Evolutionary conservation across 305 asterid genomes (phyloP).

Genomic region (Fraxinus xanthoxyloides): DNA sequence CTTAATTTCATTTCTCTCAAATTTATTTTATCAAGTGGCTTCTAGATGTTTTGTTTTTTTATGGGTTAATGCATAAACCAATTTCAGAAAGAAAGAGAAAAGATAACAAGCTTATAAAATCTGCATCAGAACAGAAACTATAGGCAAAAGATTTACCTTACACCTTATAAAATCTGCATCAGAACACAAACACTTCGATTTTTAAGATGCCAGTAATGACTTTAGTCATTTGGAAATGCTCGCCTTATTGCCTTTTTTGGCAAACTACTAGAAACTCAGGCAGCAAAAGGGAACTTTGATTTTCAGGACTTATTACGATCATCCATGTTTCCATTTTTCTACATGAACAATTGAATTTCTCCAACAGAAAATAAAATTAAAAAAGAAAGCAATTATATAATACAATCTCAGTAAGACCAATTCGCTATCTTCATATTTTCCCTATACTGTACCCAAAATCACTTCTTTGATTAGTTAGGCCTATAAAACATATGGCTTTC

Average conservation of each 20-base stretch:
- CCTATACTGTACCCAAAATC: neutral
- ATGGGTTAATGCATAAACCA: neutral
- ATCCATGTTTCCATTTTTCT: neutral
- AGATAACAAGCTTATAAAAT: neutral
- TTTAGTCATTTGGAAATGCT: neutral
- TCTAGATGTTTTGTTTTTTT: neutral
- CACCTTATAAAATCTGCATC: neutral
- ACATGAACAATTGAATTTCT: neutral
- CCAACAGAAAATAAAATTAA: neutral
- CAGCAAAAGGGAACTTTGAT: neutral
- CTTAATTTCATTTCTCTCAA: neutral
- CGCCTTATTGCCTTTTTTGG: neutral
- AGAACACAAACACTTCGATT: no score
- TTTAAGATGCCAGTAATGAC: neutral
- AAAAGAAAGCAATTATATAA: neutral
- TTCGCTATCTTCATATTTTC: neutral
- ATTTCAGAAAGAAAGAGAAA: neutral
- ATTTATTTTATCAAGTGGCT: neutral
- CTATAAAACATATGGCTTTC: neutral
- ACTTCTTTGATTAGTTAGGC: neutral
- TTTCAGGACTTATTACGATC: neutral
- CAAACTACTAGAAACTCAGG: neutral
- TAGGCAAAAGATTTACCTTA: neutral
- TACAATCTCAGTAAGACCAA: neutral
- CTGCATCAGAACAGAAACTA: neutral